Conservation (phyloP, 495 filamentous ascomycete species). For the Aspergillus steynii region DNA sequence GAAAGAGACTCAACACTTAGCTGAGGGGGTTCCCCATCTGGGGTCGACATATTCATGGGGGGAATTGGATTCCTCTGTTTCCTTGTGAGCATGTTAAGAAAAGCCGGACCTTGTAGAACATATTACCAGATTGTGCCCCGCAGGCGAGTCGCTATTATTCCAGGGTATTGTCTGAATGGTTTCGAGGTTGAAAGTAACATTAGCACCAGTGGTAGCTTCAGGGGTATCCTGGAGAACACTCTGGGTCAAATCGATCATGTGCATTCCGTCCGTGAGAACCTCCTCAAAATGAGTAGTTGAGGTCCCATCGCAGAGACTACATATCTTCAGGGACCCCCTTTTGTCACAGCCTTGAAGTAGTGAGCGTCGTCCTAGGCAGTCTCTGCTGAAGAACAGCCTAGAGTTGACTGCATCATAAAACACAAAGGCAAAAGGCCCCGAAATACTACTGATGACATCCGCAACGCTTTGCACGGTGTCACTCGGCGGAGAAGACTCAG, state of each 20-base stretch:
- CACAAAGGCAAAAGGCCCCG: conserved; percentile 89
- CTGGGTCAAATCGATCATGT: conserved; percentile 57
- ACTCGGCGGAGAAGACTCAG: conserved; percentile 7
- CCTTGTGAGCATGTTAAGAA: conserved; percentile 6
- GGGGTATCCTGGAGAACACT: conserved; percentile 6
- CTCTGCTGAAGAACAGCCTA: conserved; percentile 75
- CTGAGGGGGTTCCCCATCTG: conserved; percentile 30
- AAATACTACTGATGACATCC: conserved; percentile 59
- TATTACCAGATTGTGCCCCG: conserved; percentile 42
- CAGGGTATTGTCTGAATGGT: conserved; percentile 37
- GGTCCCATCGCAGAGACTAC: conserved; percentile 68
- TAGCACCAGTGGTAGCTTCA: background rate
- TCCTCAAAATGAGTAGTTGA: conserved; percentile 64
- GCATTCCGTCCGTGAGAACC: conserved; percentile 79
- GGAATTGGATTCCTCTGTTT: conserved; percentile 60
- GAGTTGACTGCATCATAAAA: conserved; percentile 68
- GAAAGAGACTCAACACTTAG: conserved; percentile 52
- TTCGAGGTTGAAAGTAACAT: conserved; percentile 15
- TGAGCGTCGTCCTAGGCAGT: conserved; percentile 84
- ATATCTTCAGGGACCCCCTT: conserved; percentile 59
- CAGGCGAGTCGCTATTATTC: conserved; percentile 23
- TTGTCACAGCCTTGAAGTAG: conserved; percentile 57
- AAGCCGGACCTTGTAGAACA: background rate
- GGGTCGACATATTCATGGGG: conserved; percentile 58
- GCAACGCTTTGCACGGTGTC: conserved; percentile 40